Percentiles rank a stretch among this genome's conserved stretches.
phyloP scores from a whole-genome alignment of 352 stramenopile genomes.

The Plasmopara halstedii region DNA sequence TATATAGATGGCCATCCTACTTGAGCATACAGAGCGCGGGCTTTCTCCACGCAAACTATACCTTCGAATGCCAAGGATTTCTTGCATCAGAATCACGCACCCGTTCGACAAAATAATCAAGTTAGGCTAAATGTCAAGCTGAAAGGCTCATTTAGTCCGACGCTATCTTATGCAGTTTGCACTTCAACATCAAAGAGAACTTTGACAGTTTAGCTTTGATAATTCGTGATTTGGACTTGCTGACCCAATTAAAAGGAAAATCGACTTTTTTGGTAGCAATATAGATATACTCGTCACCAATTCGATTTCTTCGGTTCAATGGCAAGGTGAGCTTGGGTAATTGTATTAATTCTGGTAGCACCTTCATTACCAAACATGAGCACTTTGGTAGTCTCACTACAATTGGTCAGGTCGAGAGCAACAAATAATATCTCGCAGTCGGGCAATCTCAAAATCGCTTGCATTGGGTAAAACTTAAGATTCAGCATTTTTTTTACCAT shows the following conservation, averaged over 20 bases:
- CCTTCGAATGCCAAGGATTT: conserved; percentile 52
- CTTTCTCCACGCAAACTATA: conserved; percentile 37
- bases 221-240: conserved; percentile 32
- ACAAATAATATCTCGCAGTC: conserved; percentile 28
- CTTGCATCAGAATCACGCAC: conserved; percentile 30
- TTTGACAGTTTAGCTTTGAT: conserved; percentile 31
- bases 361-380: not conserved
- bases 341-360: not conserved
- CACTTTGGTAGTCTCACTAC: not conserved
- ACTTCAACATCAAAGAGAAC: conserved; percentile 38
- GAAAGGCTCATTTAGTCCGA: no score
- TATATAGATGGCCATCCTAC: conserved; percentile 60
- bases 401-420: not conserved
- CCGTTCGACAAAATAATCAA: conserved; percentile 55
- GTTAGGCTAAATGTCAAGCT: conserved; percentile 59
- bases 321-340: not conserved
- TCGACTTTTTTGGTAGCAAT: conserved; percentile 33
- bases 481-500: conserved; percentile 26
- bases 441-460: conserved; percentile 51
- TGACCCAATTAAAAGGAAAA: conserved; percentile 42
- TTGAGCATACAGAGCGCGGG: conserved; percentile 36
- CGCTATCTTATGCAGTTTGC: not conserved
- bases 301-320: conserved; percentile 33
- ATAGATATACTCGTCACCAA: conserved; percentile 17
- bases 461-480: conserved; percentile 39